Conservation (phyloP, 305 asterid species). For the Vinca major region DNA sequence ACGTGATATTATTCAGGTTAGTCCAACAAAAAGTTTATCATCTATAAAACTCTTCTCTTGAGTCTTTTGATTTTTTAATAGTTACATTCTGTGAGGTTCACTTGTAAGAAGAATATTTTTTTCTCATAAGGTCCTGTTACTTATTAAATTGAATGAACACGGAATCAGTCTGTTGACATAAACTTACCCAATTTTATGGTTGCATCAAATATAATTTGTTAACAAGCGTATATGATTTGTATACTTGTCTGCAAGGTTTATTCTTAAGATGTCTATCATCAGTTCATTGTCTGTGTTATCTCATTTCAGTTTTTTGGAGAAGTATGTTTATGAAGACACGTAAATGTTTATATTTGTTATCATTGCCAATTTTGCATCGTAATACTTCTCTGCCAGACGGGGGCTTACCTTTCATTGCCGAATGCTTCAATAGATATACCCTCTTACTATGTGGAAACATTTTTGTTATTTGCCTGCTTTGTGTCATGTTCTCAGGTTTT, state of each 20-base stretch:
- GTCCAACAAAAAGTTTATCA: background rate
- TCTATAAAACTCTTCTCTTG: background rate
- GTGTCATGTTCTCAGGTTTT: too few species aligned
- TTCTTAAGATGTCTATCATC: background rate
- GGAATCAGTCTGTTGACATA: background rate
- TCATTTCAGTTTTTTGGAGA: background rate
- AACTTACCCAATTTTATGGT: background rate
- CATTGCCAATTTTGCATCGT: background rate
- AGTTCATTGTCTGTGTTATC: background rate
- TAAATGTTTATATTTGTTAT: background rate
- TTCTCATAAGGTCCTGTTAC: background rate
- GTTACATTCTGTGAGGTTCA: background rate
- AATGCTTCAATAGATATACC: background rate
- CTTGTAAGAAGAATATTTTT: background rate
- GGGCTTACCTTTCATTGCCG: too few species aligned
- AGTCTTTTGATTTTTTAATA: background rate
- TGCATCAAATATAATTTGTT: background rate
- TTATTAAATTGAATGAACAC: background rate
- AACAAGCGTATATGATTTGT: background rate
- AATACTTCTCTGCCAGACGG: background rate
- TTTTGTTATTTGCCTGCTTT: background rate
- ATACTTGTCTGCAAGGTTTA: background rate
- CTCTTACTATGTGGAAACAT: background rate
- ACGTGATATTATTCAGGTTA: slow-evolving; percentile 54
- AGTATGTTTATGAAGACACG: background rate